phyloP scores from a whole-genome alignment of 768 basidiomycete species.

The Lyophyllum decastes region DNA sequence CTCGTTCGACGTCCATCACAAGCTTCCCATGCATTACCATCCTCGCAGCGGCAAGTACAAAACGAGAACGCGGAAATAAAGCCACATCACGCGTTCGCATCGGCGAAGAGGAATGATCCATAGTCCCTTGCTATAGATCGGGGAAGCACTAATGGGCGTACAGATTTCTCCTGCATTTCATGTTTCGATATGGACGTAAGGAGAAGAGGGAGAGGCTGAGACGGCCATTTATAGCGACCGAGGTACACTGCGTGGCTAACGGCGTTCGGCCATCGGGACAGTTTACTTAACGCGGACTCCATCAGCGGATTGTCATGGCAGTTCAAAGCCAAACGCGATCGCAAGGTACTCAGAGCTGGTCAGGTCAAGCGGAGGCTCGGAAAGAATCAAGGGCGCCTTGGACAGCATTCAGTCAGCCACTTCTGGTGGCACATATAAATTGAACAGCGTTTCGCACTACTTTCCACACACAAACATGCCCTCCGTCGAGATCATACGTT shows the following conservation, averaged over 20 bases:
- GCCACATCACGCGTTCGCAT: no score
- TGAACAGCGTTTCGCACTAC: neutral
- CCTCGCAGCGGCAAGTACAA: no score
- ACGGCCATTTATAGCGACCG: no score
- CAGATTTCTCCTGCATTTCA: neutral
- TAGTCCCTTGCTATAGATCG: slow-evolving; percentile 52
- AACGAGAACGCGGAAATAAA: no score
- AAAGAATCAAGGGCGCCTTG: neutral
- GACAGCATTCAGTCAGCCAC: neutral
- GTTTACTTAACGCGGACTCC: no score
- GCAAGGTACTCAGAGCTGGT: no score
- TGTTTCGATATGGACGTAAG: neutral
- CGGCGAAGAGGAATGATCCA: slow-evolving; percentile 64
- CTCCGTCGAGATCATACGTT: slow-evolving; percentile 11
- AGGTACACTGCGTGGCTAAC: neutral
- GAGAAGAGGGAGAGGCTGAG: neutral
- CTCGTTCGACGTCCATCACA: no score
- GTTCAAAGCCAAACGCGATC: no score
- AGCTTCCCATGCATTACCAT: no score
- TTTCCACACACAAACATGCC: slow-evolving; percentile 1
- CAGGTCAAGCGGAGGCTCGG: no score
- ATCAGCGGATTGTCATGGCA: no score
- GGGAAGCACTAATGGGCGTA: slow-evolving; percentile 27
- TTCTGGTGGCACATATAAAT: neutral
- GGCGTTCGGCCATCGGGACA: neutral